Evolutionary conservation across 345 rosid genomes (phyloP), one percentile per base, ranked within the genome.

Genomic region (Eucalyptus albens): DNA sequence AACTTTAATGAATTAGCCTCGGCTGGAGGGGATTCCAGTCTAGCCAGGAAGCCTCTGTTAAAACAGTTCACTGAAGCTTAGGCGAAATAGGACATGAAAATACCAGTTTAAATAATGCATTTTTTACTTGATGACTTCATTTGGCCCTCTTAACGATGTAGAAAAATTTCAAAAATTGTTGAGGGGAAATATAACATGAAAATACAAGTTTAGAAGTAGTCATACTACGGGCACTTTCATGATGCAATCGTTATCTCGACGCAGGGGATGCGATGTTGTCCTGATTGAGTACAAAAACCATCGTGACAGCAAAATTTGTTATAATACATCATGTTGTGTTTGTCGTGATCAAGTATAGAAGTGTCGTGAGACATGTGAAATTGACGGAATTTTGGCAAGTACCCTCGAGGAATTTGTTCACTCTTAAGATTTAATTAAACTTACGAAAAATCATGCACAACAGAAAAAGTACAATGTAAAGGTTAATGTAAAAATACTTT

Each of bases 121-220:
- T 33, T 72, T 33, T 72, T 22, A 37, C 45, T 37, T 37, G 45
- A 72, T 21, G 83, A 37, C 27, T 21, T 72, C 3, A 11, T 5
- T 8, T 6, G 27, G 31, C 72, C 72, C 37, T 19, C 6, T 72
- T 72, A 72, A 19, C 37, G 0, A 65, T 65, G 0, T 29, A 29
- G 33, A 29, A 29, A 7, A 59, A 3, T 19, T 62, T 29, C 16
- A n/a, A 29, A 29, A 29, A 15, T 62, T 29, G 33, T 29, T 29
- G 37, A 29, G 37, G 19, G 33, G 37, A 7, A 65, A 65, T 65
- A 65, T 1, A 4, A 29, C 72, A 0, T n/a, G 0, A 29, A n/a
- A 65, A 29, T n/a, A 65, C 17, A 4, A n/a, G 2, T n/a, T 29
- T 0, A n/a, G 0, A n/a, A 13, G 69, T 12, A 6, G 33, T 62